phyloP scores from a whole-genome alignment of 352 stramenopile genomes.

The Globisporangium abappressorium region DNA sequence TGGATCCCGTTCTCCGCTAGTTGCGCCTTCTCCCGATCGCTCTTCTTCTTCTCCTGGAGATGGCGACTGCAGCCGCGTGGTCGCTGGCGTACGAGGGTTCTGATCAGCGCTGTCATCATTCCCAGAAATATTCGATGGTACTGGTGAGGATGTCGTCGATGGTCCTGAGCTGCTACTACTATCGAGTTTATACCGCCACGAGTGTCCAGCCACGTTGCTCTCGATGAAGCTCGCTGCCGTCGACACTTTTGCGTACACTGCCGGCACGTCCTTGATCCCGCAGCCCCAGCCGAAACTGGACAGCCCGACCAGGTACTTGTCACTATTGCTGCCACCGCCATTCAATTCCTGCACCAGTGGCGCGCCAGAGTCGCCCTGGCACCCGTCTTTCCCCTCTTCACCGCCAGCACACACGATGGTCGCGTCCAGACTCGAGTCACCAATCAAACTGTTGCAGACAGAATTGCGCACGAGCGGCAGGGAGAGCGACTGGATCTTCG shows the following conservation, averaged over 20 bases:
- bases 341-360: conserved; percentile 24
- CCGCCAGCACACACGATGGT: conserved; percentile 41
- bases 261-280: conserved; percentile 26
- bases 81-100: background rate
- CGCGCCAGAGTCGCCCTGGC: conserved; percentile 37
- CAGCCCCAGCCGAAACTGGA: conserved; percentile 38
- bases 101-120: background rate
- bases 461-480: conserved; percentile 25
- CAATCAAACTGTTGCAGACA: conserved; percentile 20
- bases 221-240: conserved; percentile 31
- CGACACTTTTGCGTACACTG: conserved; percentile 31
- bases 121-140: background rate
- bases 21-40: background rate
- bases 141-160: background rate
- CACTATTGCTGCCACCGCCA: background rate
- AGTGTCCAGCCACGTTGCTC: conserved; percentile 20
- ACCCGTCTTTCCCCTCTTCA: conserved; percentile 32
- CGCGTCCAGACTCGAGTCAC: conserved; percentile 15
- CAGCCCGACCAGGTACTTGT: conserved; percentile 23
- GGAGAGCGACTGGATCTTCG: conserved; percentile 18
- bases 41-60: conserved; percentile 6
- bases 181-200: conserved; percentile 19
- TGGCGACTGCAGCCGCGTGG: background rate
- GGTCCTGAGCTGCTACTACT: background rate
- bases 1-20: background rate